Percentiles rank a stretch among this genome's conserved stretches.
Evolutionary conservation across 2,329 filamentous ascomycete species (phyloP).

Genomic region (Paramyrothecium sp.): DNA sequence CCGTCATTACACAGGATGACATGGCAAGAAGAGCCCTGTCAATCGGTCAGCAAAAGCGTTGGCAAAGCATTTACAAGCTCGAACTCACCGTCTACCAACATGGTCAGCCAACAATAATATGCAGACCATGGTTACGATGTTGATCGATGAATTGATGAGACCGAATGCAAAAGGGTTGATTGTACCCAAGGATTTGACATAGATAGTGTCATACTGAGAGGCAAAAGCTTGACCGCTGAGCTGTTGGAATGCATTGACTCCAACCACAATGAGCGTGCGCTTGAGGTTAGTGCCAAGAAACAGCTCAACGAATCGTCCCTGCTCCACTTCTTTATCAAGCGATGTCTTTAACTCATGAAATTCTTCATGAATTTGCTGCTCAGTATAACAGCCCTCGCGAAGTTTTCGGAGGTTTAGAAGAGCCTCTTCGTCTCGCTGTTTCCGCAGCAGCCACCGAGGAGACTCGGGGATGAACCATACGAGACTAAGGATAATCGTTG

Average conservation of each 20-base stretch:
- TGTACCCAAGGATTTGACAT: constrained; percentile 20
- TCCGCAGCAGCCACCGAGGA: constrained; percentile 18
- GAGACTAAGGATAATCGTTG: constrained; percentile 6
- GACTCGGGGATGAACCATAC: constrained; percentile 22
- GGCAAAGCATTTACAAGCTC: background rate
- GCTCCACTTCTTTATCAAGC: constrained; percentile 14
- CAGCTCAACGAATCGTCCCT: constrained; percentile 7
- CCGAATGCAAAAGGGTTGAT: constrained; percentile 22
- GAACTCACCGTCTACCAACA: constrained; percentile 10
- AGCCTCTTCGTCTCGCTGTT: constrained; percentile 15
- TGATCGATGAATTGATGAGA: constrained; percentile 7
- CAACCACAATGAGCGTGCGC: constrained; percentile 19
- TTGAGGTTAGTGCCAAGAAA: constrained; percentile 12
- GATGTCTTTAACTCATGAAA: constrained; percentile 10
- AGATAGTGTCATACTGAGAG: constrained; percentile 24
- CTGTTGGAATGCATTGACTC: constrained; percentile 26
- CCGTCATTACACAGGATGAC: background rate
- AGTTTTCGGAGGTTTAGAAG: constrained; percentile 6
- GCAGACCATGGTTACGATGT: constrained; percentile 1
- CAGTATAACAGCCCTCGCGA: constrained; percentile 9
- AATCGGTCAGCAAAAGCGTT: background rate
- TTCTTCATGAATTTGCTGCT: constrained; percentile 14
- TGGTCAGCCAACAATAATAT: background rate
- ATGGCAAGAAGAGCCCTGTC: constrained; percentile 1
- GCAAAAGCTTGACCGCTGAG: constrained; percentile 22